These are phyloP conservation scores for Beauveria caledonica DNA, from an alignment of 2,329 filamentous ascomycete genomes.

Conservation along the genomic window DNA sequence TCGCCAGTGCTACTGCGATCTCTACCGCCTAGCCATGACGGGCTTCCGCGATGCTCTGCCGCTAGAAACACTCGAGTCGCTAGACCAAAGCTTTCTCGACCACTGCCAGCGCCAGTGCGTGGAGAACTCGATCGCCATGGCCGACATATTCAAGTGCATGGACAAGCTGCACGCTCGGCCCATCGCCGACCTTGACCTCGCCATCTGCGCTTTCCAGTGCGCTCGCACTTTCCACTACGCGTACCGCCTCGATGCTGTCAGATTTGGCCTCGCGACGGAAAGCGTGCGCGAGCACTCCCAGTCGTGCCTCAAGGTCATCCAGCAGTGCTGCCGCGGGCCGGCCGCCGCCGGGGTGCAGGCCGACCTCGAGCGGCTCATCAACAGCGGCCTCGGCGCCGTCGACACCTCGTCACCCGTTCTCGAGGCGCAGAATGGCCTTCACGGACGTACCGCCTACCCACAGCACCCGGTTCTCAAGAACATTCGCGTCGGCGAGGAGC, in stretches of 20 bases:
- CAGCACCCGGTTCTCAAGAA: slow-evolving; percentile 10
- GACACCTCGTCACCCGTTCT: slow-evolving; percentile 9
- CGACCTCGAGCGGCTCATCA: slow-evolving; percentile 45
- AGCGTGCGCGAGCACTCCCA: slow-evolving; percentile 40
- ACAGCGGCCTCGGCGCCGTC: slow-evolving; percentile 30
- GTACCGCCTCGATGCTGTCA: slow-evolving; percentile 35
- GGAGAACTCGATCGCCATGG: slow-evolving; percentile 47
- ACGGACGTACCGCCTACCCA: slow-evolving; percentile 2
- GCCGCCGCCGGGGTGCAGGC: slow-evolving; percentile 38
- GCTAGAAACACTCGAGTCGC: slow-evolving; percentile 31
- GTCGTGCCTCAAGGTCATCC: slow-evolving; percentile 43
- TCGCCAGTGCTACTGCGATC: slow-evolving; percentile 49
- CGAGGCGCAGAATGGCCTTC: slow-evolving; percentile 10
- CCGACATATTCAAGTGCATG: slow-evolving; percentile 45
- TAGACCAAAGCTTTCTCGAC: slow-evolving; percentile 41
- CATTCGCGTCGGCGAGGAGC: slow-evolving; percentile 13
- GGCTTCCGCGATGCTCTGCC: slow-evolving; percentile 45
- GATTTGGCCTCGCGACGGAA: slow-evolving; percentile 36
- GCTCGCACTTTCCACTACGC: slow-evolving; percentile 44
- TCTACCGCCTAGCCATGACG: slow-evolving; percentile 44
- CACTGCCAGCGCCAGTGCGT: slow-evolving; percentile 44
- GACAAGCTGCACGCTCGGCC: slow-evolving; percentile 43
- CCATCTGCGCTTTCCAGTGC: slow-evolving; percentile 48
- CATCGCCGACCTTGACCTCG: slow-evolving; percentile 46
- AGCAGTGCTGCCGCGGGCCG: slow-evolving; percentile 41